A percentile compares a stretch with the other conserved stretches of the same genome.
Evolutionary conservation across 1,284 basidiomycete species (phyloP).

Genomic region (Vanrija sp.): DNA sequence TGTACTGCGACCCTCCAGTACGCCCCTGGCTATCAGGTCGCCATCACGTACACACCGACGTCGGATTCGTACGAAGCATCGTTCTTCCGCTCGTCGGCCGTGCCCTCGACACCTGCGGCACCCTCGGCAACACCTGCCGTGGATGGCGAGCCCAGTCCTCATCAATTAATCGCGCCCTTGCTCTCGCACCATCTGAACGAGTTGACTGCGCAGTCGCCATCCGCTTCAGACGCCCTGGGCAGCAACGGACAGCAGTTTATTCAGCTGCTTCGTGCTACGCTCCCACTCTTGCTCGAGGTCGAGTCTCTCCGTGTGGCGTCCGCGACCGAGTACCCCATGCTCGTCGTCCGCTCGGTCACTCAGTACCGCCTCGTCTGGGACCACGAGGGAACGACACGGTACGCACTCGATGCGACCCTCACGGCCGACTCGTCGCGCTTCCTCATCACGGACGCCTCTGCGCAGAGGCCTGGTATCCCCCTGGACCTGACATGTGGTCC

Average conservation of each 20-base stretch:
- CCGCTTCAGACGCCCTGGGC: not conserved
- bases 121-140: not conserved
- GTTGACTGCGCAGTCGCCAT: slow-evolving; percentile 15
- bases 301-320: slow-evolving; percentile 13
- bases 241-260: slow-evolving; percentile 29
- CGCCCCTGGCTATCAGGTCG: slow-evolving; percentile 37
- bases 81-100: slow-evolving; percentile 20
- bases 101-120: not conserved
- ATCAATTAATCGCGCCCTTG: slow-evolving; percentile 29
- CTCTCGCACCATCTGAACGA: slow-evolving; percentile 40
- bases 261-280: slow-evolving; percentile 28
- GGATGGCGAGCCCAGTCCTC: slow-evolving; percentile 25
- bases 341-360: slow-evolving; percentile 22
- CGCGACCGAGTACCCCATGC: slow-evolving; percentile 12
- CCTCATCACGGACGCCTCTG: slow-evolving; percentile 28
- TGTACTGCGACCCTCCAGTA: slow-evolving; percentile 85
- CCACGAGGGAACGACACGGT: slow-evolving; percentile 14
- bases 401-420: slow-evolving; percentile 25
- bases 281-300: slow-evolving; percentile 31
- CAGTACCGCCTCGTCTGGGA: slow-evolving; percentile 36
- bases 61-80: slow-evolving; percentile 42
- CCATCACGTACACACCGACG: slow-evolving; percentile 42
- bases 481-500: slow-evolving; percentile 24
- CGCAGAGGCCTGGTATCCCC: slow-evolving; percentile 4
- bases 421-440: slow-evolving; percentile 9